Conservation (phyloP, 768 basidiomycete genomes). For the Imleria badia region DNA sequence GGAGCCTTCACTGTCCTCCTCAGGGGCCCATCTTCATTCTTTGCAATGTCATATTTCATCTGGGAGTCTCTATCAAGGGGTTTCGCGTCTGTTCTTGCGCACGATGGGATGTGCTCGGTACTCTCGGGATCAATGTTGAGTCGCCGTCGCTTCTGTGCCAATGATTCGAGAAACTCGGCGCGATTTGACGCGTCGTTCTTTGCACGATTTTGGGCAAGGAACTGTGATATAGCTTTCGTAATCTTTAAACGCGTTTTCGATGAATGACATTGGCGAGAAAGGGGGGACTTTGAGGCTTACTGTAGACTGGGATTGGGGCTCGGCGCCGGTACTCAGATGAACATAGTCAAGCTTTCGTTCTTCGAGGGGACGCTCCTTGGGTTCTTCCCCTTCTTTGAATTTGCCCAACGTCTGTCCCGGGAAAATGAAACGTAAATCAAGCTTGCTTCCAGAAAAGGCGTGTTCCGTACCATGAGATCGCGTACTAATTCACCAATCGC, state of each 20-base stretch:
- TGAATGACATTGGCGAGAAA: not conserved
- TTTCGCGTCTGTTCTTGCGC: conserved; percentile 74
- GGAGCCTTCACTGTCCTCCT: conserved; percentile 51
- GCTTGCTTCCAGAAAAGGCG: not conserved
- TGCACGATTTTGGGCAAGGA: conserved; percentile 68
- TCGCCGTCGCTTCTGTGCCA: conserved; percentile 53
- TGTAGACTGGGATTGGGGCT: conserved; percentile 54
- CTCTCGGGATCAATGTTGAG: conserved; percentile 36
- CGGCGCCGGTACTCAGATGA: conserved; percentile 44
- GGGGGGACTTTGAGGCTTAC: conserved; percentile 41
- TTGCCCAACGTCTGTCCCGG: conserved; percentile 27
- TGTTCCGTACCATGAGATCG: conserved; percentile 47
- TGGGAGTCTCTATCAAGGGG: conserved; percentile 70
- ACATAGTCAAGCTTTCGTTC: conserved; percentile 68
- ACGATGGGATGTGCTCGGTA: conserved; percentile 46
- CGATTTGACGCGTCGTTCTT: conserved; percentile 78
- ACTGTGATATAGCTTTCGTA: conserved; percentile 67
- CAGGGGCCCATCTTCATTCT: conserved; percentile 77
- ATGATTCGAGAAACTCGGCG: conserved; percentile 65
- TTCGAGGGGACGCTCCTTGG: conserved; percentile 45
- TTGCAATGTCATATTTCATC: conserved; percentile 88
- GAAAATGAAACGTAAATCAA: conserved; percentile 2
- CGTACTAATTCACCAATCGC: conserved; percentile 54
- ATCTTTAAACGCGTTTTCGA: conserved; percentile 41
- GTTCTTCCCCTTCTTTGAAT: conserved; percentile 29